Conservation (phyloP, 495 filamentous ascomycete genomes). For the Copromyces sp. region DNA sequence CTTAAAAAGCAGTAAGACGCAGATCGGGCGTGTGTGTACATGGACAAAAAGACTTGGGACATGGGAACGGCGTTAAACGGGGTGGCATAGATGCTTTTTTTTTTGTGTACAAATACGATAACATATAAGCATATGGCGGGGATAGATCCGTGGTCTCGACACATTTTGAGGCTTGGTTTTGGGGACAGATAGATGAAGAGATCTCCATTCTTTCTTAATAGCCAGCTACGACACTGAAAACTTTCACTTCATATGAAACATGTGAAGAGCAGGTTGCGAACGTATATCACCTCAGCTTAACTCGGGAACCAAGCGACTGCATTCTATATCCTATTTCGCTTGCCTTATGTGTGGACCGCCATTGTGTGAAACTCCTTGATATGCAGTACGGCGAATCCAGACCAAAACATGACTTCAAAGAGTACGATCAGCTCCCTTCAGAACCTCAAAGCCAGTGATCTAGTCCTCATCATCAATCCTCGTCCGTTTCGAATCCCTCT, state of each 20-base stretch:
- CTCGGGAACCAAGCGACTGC: not conserved
- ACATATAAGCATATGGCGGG: not conserved
- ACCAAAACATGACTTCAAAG: not conserved
- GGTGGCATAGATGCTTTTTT: not conserved
- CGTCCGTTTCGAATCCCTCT: conserved; percentile 63
- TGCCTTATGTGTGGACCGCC: not conserved
- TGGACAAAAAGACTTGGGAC: not conserved
- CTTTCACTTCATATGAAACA: not conserved
- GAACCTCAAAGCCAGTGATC: not conserved
- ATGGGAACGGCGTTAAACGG: not conserved
- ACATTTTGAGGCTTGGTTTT: not conserved
- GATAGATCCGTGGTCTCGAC: not conserved
- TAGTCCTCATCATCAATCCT: conserved; percentile 58
- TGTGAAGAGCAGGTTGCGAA: not conserved
- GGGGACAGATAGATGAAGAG: not conserved
- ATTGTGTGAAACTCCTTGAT: not conserved
- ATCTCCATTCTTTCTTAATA: not conserved
- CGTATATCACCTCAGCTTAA: not conserved
- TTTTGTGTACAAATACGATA: not conserved
- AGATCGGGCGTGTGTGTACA: not conserved
- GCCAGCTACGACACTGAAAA: not conserved
- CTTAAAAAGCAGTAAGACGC: not conserved
- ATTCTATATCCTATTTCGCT: not conserved
- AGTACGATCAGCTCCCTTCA: not conserved
- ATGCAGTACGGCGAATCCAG: not conserved